Percentiles rank a stretch among this genome's conserved stretches.
Evolutionary conservation across 2,329 filamentous ascomycete species (phyloP).

Genomic region (Pyrenophora teres): DNA sequence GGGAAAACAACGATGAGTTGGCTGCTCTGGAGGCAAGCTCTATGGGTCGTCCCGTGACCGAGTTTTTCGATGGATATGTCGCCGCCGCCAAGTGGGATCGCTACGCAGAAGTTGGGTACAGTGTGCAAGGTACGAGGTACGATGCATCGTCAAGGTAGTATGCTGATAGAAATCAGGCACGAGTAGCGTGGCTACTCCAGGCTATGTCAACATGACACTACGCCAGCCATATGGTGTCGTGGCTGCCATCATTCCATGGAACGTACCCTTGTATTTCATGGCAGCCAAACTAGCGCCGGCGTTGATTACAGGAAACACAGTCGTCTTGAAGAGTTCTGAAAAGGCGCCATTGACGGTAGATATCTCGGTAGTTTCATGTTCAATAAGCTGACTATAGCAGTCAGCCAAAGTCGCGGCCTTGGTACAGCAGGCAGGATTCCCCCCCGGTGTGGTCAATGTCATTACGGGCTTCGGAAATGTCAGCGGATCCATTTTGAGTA

Average conservation of each 20-base stretch:
- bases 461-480: constrained; percentile 79
- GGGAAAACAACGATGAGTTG: constrained; percentile 79
- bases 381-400: constrained; percentile 63
- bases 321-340: constrained; percentile 43
- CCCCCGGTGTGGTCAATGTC: constrained; percentile 78
- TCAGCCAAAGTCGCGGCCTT: constrained; percentile 80
- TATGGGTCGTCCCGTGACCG: constrained; percentile 82
- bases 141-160: not conserved
- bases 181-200: constrained; percentile 63
- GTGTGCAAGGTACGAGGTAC: constrained; percentile 58
- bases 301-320: constrained; percentile 42
- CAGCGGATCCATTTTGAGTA: constrained; percentile 76
- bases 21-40: constrained; percentile 82
- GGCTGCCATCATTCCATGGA: constrained; percentile 75
- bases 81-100: constrained; percentile 79
- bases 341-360: constrained; percentile 71
- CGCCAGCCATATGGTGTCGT: constrained; percentile 79
- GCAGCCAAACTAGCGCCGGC: constrained; percentile 36
- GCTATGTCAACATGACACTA: constrained; percentile 67
- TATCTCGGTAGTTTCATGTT: constrained; percentile 52
- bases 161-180: constrained; percentile 55
- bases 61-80: constrained; percentile 77
- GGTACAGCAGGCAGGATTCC: constrained; percentile 77
- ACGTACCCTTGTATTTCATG: constrained; percentile 37
- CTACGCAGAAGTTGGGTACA: constrained; percentile 75